Evolutionary conservation across 1,284 basidiomycete species (phyloP), one percentile per base, ranked within the genome.

Genomic region (Ceraceosorus guamensis): DNA sequence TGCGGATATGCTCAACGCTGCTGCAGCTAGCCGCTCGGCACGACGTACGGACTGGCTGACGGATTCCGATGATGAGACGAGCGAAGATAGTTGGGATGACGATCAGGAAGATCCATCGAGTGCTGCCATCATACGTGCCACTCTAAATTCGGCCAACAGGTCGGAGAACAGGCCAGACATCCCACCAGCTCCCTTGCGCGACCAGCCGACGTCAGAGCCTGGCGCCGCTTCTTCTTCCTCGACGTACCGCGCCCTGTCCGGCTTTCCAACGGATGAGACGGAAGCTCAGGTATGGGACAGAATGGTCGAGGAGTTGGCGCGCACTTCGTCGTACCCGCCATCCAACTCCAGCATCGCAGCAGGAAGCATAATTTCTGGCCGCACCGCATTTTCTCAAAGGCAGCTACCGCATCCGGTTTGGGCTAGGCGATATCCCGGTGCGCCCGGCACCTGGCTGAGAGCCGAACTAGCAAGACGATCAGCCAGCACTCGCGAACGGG

Each of bases 381-480:
- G 44, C 5, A 46, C 41, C 7, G 52, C 52, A 18, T 24, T 31
- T 39, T 11, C 39, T 41, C 39, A 16, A 41, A 16, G 52, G 13
- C 44, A 35, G 16, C 48, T 53, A 3, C 52, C 52, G 5, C 52
- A 53, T 46, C 52, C 52, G 33, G 46, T 53, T 1, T 53, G 52
- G 52, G 52, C 52, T 16, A 10, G 52, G 33, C 46, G 52, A 39
- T 53, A 53, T 32, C 52, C 52, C 8, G 52, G 52, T 10, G 52
- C 52, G 6, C 45, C 52, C 6, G 52, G 52, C n/a, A 46, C 46
- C 18, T 53, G 52, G 52, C 44, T 53, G 11, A 6, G 52, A 5
- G 52, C 41, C n/a, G 52, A 53, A 43, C 48, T 53, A 7, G 39
- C 52, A 33, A 13, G 52, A 45, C 44, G 52, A 24, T 44, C 52